A percentile compares a stretch with the other conserved stretches of the same genome.
phyloP scores from a whole-genome alignment of 768 basidiomycete genomes.

The Mycena polygramma region DNA sequence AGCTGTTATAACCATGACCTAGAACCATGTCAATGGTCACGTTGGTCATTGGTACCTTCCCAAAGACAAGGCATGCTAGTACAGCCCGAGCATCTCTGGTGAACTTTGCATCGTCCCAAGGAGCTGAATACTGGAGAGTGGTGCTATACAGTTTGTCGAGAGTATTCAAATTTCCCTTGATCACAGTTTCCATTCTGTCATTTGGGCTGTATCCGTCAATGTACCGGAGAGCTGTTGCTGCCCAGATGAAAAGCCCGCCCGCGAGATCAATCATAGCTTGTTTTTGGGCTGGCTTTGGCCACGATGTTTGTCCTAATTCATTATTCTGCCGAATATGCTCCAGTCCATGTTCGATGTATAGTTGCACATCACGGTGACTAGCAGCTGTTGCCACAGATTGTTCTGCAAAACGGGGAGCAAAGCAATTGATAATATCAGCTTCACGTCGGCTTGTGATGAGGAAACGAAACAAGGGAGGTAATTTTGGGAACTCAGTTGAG shows the following conservation, averaged over 20 bases:
- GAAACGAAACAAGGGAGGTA: constrained; percentile 36
- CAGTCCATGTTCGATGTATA: constrained; percentile 14
- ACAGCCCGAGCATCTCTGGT: neutral
- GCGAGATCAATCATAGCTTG: no score
- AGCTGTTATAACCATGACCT: no score
- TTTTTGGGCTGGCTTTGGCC: constrained; percentile 32
- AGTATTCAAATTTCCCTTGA: neutral
- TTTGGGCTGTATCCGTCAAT: constrained; percentile 7
- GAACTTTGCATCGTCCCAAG: neutral
- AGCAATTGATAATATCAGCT: constrained; percentile 29
- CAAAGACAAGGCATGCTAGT: neutral
- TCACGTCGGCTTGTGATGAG: constrained; percentile 41
- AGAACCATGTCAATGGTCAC: neutral
- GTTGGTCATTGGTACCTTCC: neutral
- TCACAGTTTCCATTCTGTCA: neutral
- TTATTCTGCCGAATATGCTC: neutral
- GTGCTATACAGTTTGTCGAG: constrained; percentile 3
- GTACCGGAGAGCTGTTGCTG: constrained; percentile 37
- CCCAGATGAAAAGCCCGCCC: constrained; percentile 43
- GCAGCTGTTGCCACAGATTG: constrained; percentile 4
- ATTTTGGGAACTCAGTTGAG: constrained; percentile 17
- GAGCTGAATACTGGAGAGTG: neutral
- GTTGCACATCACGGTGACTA: constrained; percentile 17
- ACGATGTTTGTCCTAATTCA: neutral
- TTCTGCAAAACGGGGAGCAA: neutral